phyloP scores from a whole-genome alignment of 352 stramenopile genomes.

The Peronosclerospora sorghi region DNA sequence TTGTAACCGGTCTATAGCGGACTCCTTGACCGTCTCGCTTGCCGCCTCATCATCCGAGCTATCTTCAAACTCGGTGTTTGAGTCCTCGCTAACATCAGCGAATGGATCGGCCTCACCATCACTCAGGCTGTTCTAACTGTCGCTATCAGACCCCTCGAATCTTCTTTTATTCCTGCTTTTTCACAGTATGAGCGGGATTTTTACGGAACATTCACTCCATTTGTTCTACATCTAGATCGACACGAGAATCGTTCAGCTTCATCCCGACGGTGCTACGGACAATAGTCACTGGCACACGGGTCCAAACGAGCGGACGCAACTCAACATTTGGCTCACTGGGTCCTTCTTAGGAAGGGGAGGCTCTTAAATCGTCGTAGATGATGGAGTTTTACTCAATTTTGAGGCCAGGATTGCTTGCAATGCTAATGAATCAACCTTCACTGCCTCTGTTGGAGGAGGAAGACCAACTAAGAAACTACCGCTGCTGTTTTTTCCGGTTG shows the following conservation, averaged over 20 bases:
- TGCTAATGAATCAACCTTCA: conserved; percentile 54
- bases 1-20: too few relatives aligned
- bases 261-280: conserved; percentile 83
- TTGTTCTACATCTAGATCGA: conserved; percentile 57
- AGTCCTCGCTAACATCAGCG: too few relatives aligned
- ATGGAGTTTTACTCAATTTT: conserved; percentile 30
- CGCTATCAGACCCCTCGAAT: too few relatives aligned
- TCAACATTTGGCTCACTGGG: conserved; percentile 76
- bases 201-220: conserved; percentile 88
- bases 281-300: conserved; percentile 72
- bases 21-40: too few relatives aligned
- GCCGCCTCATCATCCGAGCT: too few relatives aligned
- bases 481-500: conserved; percentile 7
- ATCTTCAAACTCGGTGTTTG: too few relatives aligned
- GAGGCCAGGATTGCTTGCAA: conserved; percentile 47
- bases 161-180: conserved; percentile 76
- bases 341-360: conserved; percentile 79
- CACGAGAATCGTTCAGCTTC: conserved; percentile 64
- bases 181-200: conserved; percentile 47
- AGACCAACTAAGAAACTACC: conserved; percentile 39
- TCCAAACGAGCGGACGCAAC: conserved; percentile 84
- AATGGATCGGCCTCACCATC: too few relatives aligned
- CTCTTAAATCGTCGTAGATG: conserved; percentile 47
- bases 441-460: conserved; percentile 46
- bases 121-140: too few relatives aligned